phyloP scores from a whole-genome alignment of 331 rosid species.

The Acacia pycnantha region DNA sequence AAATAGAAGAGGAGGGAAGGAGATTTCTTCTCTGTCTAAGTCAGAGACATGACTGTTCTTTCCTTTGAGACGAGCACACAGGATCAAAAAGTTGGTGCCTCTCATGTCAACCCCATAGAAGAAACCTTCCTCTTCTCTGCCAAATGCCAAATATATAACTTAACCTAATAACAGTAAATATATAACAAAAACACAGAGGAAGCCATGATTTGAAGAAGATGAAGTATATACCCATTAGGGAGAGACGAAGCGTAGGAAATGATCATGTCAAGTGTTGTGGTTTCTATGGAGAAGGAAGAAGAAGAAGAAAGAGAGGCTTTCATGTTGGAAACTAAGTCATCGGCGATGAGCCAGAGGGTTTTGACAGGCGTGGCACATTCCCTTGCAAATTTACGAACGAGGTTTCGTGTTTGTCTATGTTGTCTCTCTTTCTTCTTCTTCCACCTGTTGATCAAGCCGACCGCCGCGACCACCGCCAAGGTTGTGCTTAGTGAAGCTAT shows the following conservation, averaged over 20 bases:
- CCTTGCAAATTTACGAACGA: constrained; percentile 52
- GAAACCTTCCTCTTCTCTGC: constrained; percentile 65
- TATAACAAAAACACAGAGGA: background rate
- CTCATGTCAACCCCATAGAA: constrained; percentile 64
- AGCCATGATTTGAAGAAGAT: background rate
- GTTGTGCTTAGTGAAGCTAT: constrained; percentile 36
- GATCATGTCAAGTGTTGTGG: constrained; percentile 48
- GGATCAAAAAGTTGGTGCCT: constrained; percentile 44
- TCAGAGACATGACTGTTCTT: constrained; percentile 25
- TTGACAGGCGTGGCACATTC: constrained; percentile 60
- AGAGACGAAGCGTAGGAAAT: constrained; percentile 54
- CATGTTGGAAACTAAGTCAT: constrained; percentile 46
- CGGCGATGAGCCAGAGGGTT: constrained; percentile 51
- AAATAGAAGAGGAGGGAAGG: constrained; percentile 45
- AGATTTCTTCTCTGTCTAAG: constrained; percentile 50
- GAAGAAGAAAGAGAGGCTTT: constrained; percentile 38
- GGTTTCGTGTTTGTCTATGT: constrained; percentile 34
- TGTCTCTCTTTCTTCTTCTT: constrained; percentile 43
- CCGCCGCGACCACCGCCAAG: constrained; percentile 28
- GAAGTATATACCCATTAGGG: constrained; percentile 48
- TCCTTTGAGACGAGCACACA: constrained; percentile 63
- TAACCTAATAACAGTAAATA: background rate
- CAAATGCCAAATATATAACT: background rate
- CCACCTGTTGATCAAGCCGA: constrained; percentile 37
- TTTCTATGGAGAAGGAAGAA: constrained; percentile 23